Evolutionary conservation across 225 moss, liverwort and hornwort species (phyloP).

Genomic region (Bryoerythrophyllum caledonicum): DNA sequence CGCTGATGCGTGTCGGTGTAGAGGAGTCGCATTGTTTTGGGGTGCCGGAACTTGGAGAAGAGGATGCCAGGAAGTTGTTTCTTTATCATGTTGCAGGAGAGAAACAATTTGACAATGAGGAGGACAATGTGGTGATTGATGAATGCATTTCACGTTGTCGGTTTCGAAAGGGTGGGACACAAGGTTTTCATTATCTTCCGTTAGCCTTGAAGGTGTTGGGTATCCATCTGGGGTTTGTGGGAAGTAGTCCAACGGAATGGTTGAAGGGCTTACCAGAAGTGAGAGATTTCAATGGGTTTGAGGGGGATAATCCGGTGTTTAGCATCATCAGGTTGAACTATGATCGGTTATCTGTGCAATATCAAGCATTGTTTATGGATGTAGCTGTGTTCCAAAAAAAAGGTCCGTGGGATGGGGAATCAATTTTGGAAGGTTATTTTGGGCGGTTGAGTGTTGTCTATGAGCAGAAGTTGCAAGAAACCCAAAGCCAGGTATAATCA

Average conservation of each 20-base stretch:
- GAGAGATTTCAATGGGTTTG: not conserved
- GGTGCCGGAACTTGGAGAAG: too few relatives aligned
- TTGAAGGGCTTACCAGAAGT: not conserved
- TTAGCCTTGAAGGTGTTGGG: conserved; percentile 12
- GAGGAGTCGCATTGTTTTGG: not conserved
- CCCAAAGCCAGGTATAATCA: not conserved
- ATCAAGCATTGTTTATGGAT: conserved; percentile 12
- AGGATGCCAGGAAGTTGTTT: too few relatives aligned
- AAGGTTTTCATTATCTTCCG: not conserved
- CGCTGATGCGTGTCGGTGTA: not conserved
- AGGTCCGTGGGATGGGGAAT: too few relatives aligned
- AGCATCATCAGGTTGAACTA: not conserved
- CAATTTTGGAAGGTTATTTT: not conserved
- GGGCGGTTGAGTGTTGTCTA: not conserved
- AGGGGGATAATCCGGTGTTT: not conserved
- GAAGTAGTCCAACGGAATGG: not conserved
- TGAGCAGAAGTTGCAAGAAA: not conserved
- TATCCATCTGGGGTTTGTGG: not conserved
- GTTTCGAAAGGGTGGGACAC: not conserved
- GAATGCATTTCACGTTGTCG: not conserved
- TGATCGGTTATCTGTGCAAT: not conserved
- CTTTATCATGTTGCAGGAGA: not conserved
- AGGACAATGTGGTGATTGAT: not conserved
- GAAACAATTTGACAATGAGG: not conserved
- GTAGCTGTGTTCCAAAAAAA: not conserved